Base-by-base conservation (phyloP, 2,329 filamentous ascomycete genomes). In the Aspergillus candidus region DNA sequence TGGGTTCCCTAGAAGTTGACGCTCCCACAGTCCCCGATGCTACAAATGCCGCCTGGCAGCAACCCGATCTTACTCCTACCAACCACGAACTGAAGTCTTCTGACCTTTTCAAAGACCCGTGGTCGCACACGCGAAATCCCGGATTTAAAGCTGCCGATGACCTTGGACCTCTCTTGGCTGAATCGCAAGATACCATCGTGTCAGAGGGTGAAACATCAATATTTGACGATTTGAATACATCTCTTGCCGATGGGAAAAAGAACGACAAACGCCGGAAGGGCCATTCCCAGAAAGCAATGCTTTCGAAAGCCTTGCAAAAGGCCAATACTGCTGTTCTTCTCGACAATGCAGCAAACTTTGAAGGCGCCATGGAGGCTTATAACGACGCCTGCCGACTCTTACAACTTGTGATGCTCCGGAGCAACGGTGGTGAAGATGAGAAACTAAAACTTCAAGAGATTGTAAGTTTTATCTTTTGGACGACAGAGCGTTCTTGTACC, bases 331-430 rank as follows among this genome's bases (percentile, higher is more conserved):
- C 93, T 15, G 93, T 98, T 18, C 79, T 96, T 54, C 78, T 98
- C 33, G 93, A 98, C 69, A 97, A 96, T 77, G 89, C 88, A 11
- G 87, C 93, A 59, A 95, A 97, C 60, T 91, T 93, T 51, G 87
- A 91, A 63, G 89, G 88, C 33, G 93, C 93, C 13, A 83, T 94
- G 61, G 81, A 88, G 58, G 89, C 91, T 11, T 98, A 98, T 63
- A 76, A 79, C 10, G 93, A 98, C 68, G 93, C 94, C 4, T 98
- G 93, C 62, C 79, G 83, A 43, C 74, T 98, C 47, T 72, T 98
- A 43, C 84, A 91, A 54, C 83, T 94, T 58, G 93, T 98, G 4
- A 85, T 98, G 71, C 72, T 83, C 45, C 82, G 87, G 56, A 96
- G 88, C 46, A 83, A 83, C 10, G 88, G 84, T 6, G 83, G 90